A percentile compares a stretch with the other conserved stretches of the same genome.
Evolutionary conservation across 2,329 filamentous ascomycete genomes (phyloP).

Genomic region (Bipolaris zeicola): DNA sequence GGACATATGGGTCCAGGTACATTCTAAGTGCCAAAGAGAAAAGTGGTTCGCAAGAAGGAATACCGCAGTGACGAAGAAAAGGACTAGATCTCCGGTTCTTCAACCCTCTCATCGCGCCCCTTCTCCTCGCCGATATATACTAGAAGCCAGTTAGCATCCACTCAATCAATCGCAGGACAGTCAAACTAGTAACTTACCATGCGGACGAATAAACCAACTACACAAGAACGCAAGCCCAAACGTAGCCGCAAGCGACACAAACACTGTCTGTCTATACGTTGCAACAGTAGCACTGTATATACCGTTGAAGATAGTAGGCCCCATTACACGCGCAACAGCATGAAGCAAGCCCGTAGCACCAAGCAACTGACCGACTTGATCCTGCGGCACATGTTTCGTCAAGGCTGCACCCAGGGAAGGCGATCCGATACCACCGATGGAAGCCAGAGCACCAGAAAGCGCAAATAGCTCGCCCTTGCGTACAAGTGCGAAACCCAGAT

Average conservation of each 20-base stretch:
- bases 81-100: constrained; percentile 12
- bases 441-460: constrained; percentile 71
- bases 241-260: constrained; percentile 71
- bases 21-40: background rate
- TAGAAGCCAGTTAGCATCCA: constrained; percentile 1
- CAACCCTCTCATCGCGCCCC: background rate
- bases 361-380: constrained; percentile 82
- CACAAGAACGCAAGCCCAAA: constrained; percentile 70
- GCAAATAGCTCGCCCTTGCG: constrained; percentile 69
- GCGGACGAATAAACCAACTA: constrained; percentile 73
- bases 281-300: constrained; percentile 84
- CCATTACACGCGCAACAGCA: constrained; percentile 76
- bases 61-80: background rate
- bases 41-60: background rate
- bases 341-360: constrained; percentile 88
- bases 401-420: constrained; percentile 83
- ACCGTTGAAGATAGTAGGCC: constrained; percentile 82
- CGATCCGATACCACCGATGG: constrained; percentile 81
- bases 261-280: constrained; percentile 79
- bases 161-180: no score
- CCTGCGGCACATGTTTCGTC: constrained; percentile 87
- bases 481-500: constrained; percentile 73
- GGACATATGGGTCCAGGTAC: background rate
- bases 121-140: constrained; percentile 19
- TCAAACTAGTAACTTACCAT: constrained; percentile 63